Percentiles rank a stretch among this genome's conserved stretches.
Conservation (phyloP, 352 stramenopile genomes). For the Globisporangium megalacanthum region DNA sequence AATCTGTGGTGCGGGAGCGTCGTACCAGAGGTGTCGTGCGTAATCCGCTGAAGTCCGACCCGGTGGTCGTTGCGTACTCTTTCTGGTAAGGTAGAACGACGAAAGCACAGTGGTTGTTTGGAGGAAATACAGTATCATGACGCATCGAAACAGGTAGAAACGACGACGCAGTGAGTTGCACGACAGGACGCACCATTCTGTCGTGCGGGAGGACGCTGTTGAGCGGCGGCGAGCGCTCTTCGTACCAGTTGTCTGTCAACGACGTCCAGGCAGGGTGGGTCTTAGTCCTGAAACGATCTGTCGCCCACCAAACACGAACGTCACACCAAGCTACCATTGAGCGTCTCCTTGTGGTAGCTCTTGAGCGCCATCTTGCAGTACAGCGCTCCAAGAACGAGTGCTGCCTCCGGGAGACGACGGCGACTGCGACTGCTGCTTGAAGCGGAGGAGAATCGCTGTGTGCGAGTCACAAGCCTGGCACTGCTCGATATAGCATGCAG, state of each 20-base stretch:
- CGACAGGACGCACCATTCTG: constrained; percentile 27
- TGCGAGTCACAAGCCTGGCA: too few species aligned
- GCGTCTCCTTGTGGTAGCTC: constrained; percentile 72
- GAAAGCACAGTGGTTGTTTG: too few species aligned
- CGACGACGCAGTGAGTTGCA: not conserved
- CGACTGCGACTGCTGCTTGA: not conserved
- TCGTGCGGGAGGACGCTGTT: constrained; percentile 66
- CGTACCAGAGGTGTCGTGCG: constrained; percentile 29
- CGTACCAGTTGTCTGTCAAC: constrained; percentile 76
- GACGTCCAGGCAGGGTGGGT: not conserved
- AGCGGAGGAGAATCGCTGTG: not conserved
- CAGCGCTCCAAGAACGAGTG: not conserved
- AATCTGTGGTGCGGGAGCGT: not conserved
- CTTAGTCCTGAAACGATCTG: not conserved
- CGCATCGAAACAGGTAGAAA: not conserved
- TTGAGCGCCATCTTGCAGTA: constrained; percentile 60
- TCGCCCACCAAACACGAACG: not conserved
- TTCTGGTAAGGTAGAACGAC: constrained; percentile 25
- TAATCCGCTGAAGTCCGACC: constrained; percentile 39
- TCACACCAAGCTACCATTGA: constrained; percentile 38
- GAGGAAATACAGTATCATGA: not conserved
- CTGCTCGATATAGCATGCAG: too few species aligned
- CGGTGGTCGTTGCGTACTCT: constrained; percentile 53
- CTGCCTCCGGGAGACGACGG: not conserved
- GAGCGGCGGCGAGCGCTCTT: constrained; percentile 56